Evolutionary conservation across 2,329 filamentous ascomycete species (phyloP).

Genomic region (Aspergillus neoniger): DNA sequence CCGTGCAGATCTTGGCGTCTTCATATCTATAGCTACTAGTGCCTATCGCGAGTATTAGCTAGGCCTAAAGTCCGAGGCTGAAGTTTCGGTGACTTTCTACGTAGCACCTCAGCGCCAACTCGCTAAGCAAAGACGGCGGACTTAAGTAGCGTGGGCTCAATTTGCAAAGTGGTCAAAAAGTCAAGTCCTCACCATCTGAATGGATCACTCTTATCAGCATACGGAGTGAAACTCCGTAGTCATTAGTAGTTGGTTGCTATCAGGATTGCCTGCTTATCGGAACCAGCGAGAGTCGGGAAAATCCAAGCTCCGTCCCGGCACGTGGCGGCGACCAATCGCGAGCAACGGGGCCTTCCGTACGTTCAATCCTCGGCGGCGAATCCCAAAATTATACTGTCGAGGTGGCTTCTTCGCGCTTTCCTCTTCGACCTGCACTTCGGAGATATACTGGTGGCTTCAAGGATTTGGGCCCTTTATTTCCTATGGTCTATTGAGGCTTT

Average conservation of each 20-base stretch:
- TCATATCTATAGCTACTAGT: too few relatives aligned
- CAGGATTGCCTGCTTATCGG: neutral
- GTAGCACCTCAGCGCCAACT: neutral
- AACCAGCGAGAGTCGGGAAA: constrained; percentile 13
- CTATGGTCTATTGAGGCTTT: constrained; percentile 29
- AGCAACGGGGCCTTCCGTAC: constrained; percentile 12
- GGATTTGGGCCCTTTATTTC: constrained; percentile 15
- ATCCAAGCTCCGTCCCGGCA: constrained; percentile 22
- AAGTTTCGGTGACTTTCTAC: neutral
- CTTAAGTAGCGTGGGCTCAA: too few relatives aligned
- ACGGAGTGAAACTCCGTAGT: neutral
- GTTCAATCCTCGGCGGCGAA: constrained; percentile 23
- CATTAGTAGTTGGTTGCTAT: neutral
- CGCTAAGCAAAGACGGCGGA: neutral
- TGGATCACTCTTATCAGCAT: neutral
- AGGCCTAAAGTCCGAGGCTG: neutral
- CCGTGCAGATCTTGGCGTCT: too few relatives aligned
- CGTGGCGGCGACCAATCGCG: constrained; percentile 24
- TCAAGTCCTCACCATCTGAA: neutral
- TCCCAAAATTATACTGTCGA: constrained; percentile 29
- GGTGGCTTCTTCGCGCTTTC: constrained; percentile 29
- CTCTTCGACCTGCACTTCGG: constrained; percentile 6
- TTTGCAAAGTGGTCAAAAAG: neutral
- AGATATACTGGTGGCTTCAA: neutral
- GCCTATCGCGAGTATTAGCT: neutral